phyloP scores from a whole-genome alignment of 1,284 basidiomycete species.

The Microbotryum saponariae region DNA sequence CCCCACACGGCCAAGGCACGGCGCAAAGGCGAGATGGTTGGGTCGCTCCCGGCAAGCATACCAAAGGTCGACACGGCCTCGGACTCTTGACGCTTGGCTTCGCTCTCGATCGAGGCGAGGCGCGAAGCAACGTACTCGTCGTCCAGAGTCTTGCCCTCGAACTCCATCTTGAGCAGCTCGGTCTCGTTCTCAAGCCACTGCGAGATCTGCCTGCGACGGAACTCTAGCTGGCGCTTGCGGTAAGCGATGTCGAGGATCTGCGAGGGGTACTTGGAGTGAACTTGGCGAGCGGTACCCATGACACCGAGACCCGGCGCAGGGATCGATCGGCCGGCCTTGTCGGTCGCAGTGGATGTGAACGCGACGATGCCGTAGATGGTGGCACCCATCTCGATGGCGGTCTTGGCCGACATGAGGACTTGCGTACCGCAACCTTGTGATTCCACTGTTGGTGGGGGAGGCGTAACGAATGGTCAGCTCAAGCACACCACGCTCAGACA shows the following conservation, averaged over 20 bases:
- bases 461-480: conserved; percentile 14
- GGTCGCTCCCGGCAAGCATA: conserved; percentile 75
- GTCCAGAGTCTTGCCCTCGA: conserved; percentile 48
- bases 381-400: conserved; percentile 85
- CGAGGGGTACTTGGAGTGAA: conserved; percentile 57
- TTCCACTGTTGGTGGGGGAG: conserved; percentile 54
- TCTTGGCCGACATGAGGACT: conserved; percentile 92
- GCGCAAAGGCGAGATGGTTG: conserved; percentile 78
- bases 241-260: conserved; percentile 75
- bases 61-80: conserved; percentile 82
- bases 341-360: conserved; percentile 87
- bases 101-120: conserved; percentile 73
- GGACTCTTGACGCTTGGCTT: conserved; percentile 82
- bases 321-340: conserved; percentile 44
- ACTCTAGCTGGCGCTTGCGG: conserved; percentile 79
- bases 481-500: neutral
- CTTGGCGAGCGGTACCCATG: conserved; percentile 61
- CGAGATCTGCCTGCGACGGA: conserved; percentile 86
- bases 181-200: conserved; percentile 90
- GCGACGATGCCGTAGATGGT: conserved; percentile 77
- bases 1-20: conserved; percentile 95
- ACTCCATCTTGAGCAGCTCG: conserved; percentile 67
- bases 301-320: conserved; percentile 71
- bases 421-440: conserved; percentile 94
- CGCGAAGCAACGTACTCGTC: conserved; percentile 55